A percentile compares a stretch with the other conserved stretches of the same genome.
phyloP scores from a whole-genome alignment of 768 basidiomycete genomes.

The Lepiota subincarnata region DNA sequence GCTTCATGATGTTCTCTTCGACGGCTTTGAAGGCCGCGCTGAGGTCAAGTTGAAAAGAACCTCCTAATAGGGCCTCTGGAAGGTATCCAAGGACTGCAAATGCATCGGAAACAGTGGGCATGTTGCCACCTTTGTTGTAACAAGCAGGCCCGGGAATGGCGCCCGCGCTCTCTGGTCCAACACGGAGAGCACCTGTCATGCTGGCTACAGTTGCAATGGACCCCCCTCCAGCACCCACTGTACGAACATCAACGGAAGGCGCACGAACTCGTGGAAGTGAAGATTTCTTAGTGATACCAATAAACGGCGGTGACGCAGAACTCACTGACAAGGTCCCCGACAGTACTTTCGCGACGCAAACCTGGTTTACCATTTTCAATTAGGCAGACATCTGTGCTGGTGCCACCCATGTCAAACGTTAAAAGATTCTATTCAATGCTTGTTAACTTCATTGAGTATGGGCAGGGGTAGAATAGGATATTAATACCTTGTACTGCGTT shows the following conservation, averaged over 20 bases:
- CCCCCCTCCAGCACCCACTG: slow-evolving; percentile 19
- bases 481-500: slow-evolving; percentile 13
- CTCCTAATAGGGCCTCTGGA: slow-evolving; percentile 23
- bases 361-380: slow-evolving; percentile 24
- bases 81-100: slow-evolving; percentile 26
- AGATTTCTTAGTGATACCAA: background rate
- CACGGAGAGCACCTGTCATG: slow-evolving; percentile 24
- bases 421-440: slow-evolving; percentile 18
- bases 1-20: slow-evolving; percentile 19
- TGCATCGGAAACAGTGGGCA: slow-evolving; percentile 27
- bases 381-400: slow-evolving; percentile 25
- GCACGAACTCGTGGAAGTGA: slow-evolving; percentile 16
- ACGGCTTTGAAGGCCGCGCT: slow-evolving; percentile 20
- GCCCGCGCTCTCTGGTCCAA: slow-evolving; percentile 26
- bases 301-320: background rate
- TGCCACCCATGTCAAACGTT: slow-evolving; percentile 27
- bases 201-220: slow-evolving; percentile 18
- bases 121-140: slow-evolving; percentile 24
- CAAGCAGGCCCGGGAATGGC: slow-evolving; percentile 28
- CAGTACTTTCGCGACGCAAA: slow-evolving; percentile 23
- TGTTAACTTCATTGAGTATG: background rate
- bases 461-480: background rate
- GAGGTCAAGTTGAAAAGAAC: slow-evolving; percentile 23
- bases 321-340: slow-evolving; percentile 22
- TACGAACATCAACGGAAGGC: slow-evolving; percentile 25